Base-by-base conservation (phyloP, 768 basidiomycete genomes). In the Naganishia onofrii region DNA sequence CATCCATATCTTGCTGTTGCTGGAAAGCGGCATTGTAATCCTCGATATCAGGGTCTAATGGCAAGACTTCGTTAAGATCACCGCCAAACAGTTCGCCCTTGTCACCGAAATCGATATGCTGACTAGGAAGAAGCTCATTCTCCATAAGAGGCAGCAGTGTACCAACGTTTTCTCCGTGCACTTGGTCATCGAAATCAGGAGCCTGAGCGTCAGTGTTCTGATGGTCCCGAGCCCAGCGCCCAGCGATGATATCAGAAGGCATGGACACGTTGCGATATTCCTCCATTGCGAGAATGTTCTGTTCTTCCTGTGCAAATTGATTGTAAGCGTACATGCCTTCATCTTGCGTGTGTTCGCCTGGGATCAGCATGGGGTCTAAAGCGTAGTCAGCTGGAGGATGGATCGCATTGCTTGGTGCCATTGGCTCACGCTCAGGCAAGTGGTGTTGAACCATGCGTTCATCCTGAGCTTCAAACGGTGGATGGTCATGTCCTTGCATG, bases 101-200 rank as follows among this genome's bases (percentile, higher is more conserved):
- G 48, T 67, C 66, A 17, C 70, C 70, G 51, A 71, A 71, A 48
- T 71, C 70, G 32, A 71, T 67, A 26, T 66, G 56, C 38, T 71
- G 53, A 21, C 56, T 66, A 8, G 70, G 64, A 31, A 70, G 38
- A 29, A 34, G 26, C 26, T 70, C 64, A 32, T 54, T 36, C 38
- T 70, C 70, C 32, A 70, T 48, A 21, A 63, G 32, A 8, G 70
- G 65, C 13, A 70, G 38, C 32, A 56, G 15, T 21, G 38, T 17
- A 8, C 23, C 42, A 23, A 52, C 23, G 51, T 60, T 69, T 32
- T 26, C 38, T 13, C 23, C 42, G 10, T 57, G 53, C 1, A n/a
- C 19, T 23, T 28, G n/a, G 19, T 19, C 65, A 66, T 38, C 55
- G 34, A n/a, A 23, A 15, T 44, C 67, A 6, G 36, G 54, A 19